Conservation (phyloP, 164 flowering plant genomes). For the Stephania cephalantha region DNA sequence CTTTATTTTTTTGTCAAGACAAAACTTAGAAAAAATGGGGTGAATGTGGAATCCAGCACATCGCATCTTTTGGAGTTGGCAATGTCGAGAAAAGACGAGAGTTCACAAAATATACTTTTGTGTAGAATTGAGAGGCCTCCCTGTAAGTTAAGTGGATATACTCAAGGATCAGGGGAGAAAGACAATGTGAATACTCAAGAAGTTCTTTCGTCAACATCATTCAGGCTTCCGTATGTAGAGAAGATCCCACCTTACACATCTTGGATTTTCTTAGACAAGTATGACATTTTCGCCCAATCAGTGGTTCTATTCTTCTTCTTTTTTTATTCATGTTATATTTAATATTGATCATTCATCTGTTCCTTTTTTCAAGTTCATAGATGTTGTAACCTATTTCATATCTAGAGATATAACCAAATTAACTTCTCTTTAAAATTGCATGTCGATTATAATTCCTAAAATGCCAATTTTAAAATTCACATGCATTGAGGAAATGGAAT, state of each 20-base stretch:
- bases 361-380: neutral
- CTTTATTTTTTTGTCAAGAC: slow-evolving; percentile 35
- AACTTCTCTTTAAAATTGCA: neutral
- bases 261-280: slow-evolving; percentile 92
- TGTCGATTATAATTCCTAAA: neutral
- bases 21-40: slow-evolving; percentile 47
- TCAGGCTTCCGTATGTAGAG: slow-evolving; percentile 60
- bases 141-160: slow-evolving; percentile 35
- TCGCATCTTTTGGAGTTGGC: slow-evolving; percentile 28
- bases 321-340: neutral
- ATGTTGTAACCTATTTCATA: neutral
- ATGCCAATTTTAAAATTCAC: neutral
- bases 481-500: neutral
- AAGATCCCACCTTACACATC: slow-evolving; percentile 87
- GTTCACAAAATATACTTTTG: slow-evolving; percentile 37
- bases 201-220: slow-evolving; percentile 28
- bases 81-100: slow-evolving; percentile 25
- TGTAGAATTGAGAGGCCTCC: slow-evolving; percentile 44
- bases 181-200: slow-evolving; percentile 46
- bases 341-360: neutral
- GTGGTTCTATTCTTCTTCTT: neutral
- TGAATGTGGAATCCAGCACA: slow-evolving; percentile 37
- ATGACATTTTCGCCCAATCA: slow-evolving; percentile 8
- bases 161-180: slow-evolving; percentile 49
- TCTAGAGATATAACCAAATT: neutral